A percentile compares a stretch with the other conserved stretches of the same genome.
These are phyloP conservation scores for Escovopsis sp. DNA, from an alignment of 2,329 filamentous ascomycete genomes.

Conservation along the genomic window DNA sequence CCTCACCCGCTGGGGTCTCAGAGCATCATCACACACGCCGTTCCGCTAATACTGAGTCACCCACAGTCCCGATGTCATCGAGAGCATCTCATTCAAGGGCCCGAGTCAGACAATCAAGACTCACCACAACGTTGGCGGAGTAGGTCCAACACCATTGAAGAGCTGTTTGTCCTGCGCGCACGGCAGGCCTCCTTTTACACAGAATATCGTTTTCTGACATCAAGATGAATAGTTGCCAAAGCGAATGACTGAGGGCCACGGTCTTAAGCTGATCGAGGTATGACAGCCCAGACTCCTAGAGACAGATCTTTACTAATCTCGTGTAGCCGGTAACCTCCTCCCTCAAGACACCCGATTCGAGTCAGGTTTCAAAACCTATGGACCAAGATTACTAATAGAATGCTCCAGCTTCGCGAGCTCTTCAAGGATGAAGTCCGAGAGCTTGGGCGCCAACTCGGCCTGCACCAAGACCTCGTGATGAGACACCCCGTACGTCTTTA, in stretches of 20 bases:
- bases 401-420: background rate
- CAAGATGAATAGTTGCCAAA: constrained; percentile 27
- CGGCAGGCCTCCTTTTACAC: too few relatives aligned
- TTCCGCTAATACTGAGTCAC: background rate
- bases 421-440: constrained; percentile 63
- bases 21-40: background rate
- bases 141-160: background rate
- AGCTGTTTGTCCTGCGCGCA: background rate
- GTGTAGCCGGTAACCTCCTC: too few relatives aligned
- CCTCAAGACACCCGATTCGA: background rate
- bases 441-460: constrained; percentile 17
- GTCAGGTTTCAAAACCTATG: background rate
- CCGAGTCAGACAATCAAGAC: constrained; percentile 30
- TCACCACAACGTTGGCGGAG: background rate
- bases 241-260: constrained; percentile 32
- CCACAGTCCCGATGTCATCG: constrained; percentile 35
- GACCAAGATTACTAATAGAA: constrained; percentile 2
- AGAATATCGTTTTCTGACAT: too few relatives aligned
- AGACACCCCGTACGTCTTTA: constrained; percentile 8
- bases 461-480: constrained; percentile 19
- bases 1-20: background rate
- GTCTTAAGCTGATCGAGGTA: constrained; percentile 4
- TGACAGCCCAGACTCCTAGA: background rate
- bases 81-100: constrained; percentile 30
- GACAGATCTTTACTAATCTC: background rate